These are phyloP conservation scores for Aureobasidium sp. DNA, from an alignment of 2,329 filamentous ascomycete genomes.

Conservation along the genomic window DNA sequence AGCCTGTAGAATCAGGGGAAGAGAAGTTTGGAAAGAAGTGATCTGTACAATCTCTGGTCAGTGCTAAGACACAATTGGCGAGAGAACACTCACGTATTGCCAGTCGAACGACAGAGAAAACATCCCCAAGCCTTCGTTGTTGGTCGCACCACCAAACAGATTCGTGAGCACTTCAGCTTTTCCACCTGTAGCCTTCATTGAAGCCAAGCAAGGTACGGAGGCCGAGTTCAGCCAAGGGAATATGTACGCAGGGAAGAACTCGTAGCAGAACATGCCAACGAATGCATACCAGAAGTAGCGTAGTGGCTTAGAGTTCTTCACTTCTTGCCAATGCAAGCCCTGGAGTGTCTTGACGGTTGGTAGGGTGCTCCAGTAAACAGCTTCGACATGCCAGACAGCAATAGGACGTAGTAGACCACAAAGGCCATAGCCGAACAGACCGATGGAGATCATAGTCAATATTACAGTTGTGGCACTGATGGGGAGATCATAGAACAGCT, in stretches of 20 bases:
- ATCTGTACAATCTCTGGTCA: slow-evolving; percentile 31
- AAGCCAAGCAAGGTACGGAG: slow-evolving; percentile 46
- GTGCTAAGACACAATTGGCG: background rate
- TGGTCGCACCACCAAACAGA: slow-evolving; percentile 44
- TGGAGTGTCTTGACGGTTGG: slow-evolving; percentile 48
- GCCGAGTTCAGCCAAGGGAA: slow-evolving; percentile 48
- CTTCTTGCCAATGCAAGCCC: slow-evolving; percentile 44
- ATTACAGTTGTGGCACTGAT: slow-evolving; percentile 40
- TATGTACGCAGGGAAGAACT: slow-evolving; percentile 48
- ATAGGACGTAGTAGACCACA: slow-evolving; percentile 47
- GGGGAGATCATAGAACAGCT: slow-evolving; percentile 44
- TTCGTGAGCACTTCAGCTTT: slow-evolving; percentile 39
- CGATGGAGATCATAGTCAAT: slow-evolving; percentile 44
- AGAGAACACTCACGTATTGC: slow-evolving; percentile 30
- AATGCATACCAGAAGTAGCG: slow-evolving; percentile 47
- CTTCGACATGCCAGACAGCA: slow-evolving; percentile 47
- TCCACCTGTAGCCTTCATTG: slow-evolving; percentile 42
- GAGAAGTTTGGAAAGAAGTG: slow-evolving; percentile 43
- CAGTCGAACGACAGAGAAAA: slow-evolving; percentile 46
- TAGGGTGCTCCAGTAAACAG: slow-evolving; percentile 48
- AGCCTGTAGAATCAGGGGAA: slow-evolving; percentile 39
- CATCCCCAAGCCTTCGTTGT: slow-evolving; percentile 45
- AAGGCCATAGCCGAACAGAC: slow-evolving; percentile 48
- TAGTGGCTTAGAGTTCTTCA: slow-evolving; percentile 44
- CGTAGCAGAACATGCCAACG: slow-evolving; percentile 40